phyloP scores from a whole-genome alignment of 768 basidiomycete species.

The Guyanaporus albipodus region DNA sequence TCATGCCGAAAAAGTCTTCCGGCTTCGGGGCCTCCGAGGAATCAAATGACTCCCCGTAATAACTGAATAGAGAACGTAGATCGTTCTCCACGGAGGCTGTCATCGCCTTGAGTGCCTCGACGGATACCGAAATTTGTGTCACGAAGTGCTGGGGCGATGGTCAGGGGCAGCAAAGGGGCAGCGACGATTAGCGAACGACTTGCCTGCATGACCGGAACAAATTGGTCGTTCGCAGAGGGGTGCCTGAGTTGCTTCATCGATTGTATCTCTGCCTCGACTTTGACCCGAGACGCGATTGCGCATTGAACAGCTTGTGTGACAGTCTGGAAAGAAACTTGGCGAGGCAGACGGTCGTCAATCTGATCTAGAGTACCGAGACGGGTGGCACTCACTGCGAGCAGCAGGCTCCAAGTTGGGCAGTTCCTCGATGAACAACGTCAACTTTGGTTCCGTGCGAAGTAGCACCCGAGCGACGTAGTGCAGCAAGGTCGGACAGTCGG shows the following conservation, averaged over 20 bases:
- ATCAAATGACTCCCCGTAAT: slow-evolving; percentile 75
- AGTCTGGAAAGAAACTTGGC: slow-evolving; percentile 68
- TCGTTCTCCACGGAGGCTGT: slow-evolving; percentile 54
- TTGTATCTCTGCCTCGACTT: slow-evolving; percentile 54
- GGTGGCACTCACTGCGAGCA: slow-evolving; percentile 56
- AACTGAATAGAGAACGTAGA: slow-evolving; percentile 54
- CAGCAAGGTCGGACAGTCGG: slow-evolving; percentile 82
- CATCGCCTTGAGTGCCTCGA: slow-evolving; percentile 67
- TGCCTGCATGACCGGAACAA: slow-evolving; percentile 69
- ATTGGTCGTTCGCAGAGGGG: slow-evolving; percentile 50
- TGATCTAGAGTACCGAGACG: not conserved
- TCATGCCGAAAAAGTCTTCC: slow-evolving; percentile 77
- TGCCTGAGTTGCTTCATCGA: slow-evolving; percentile 33
- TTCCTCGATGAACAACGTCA: slow-evolving; percentile 75
- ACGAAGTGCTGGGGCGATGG: slow-evolving; percentile 25
- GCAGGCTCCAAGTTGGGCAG: slow-evolving; percentile 79
- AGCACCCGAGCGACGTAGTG: slow-evolving; percentile 84
- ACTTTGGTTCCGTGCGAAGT: slow-evolving; percentile 57
- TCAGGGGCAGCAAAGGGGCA: not conserved
- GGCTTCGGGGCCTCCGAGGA: slow-evolving; percentile 62
- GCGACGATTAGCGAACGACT: not conserved
- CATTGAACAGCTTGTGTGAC: slow-evolving; percentile 56
- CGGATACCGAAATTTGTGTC: slow-evolving; percentile 41
- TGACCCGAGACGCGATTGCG: slow-evolving; percentile 52
- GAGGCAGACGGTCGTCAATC: not conserved